Evolutionary conservation across 2,329 filamentous ascomycete genomes (phyloP), one percentile per base, ranked within the genome.

Genomic region (Neofusicoccum kwambonambiense): DNA sequence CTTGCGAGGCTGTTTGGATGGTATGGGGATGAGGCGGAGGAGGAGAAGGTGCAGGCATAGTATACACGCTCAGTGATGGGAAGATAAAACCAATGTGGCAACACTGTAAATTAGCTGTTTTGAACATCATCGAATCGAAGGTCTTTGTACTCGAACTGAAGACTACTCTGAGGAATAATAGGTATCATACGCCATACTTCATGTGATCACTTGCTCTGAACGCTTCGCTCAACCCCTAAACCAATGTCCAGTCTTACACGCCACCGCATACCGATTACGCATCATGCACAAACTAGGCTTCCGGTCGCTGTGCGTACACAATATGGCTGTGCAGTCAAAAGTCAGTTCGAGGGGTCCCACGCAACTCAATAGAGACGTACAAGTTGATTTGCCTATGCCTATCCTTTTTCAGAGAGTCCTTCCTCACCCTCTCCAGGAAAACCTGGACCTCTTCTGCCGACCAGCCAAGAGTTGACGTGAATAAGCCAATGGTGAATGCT

Each of bases 391-490:
- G 27, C 41, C 52, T 27, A 35, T 64, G 62, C 4, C 31, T 19
- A 4, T 64, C 42, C 35, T 56, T 64, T 4, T 52, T 69, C n/a
- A 67, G 58, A 13, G 74, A 49, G 64, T 76, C 73, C 15, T 68
- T 66, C 27, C 71, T 65, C 8, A 70, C 49, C 8, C 50, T 49
- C 15, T 68, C 70, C 19, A 74, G 66, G 54, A 81, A 77, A 2
- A 80, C 72, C 58, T 79, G 76, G 4, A 81, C 77, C 68, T 80
- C 78, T 34, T 78, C 74, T 61, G 74, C 73, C 49, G 69, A 73
- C 79, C 79, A 82, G 5, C 78, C 79, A 19, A 82, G 69, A 2
- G 70, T 76, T 34, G 77, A 68, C 2, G 79, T 81, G 54, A 80
- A 72, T 31, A 80, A 69, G 3, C 77, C 78, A 57, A 82, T 70